phyloP scores from a whole-genome alignment of 169 alveolate genomes.

The Blepharisma undulans region DNA sequence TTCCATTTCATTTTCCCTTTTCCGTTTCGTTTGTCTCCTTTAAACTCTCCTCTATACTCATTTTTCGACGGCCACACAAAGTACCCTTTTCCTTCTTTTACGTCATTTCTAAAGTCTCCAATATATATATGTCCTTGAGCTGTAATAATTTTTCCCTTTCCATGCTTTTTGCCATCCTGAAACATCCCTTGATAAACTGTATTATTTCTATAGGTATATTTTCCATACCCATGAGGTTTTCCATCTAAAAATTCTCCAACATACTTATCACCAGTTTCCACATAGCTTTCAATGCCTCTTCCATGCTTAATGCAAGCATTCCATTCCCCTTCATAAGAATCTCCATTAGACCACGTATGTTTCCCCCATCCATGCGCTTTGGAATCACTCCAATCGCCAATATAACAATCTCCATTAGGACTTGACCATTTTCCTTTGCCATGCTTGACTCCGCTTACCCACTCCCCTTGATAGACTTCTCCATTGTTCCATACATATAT shows the following conservation, averaged over 20 bases:
- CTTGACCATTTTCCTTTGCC: conserved; percentile 39
- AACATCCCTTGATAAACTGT: conserved; percentile 25
- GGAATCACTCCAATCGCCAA: conserved; percentile 41
- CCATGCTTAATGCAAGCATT: conserved; percentile 20
- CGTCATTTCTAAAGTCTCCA: conserved; percentile 23
- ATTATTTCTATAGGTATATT: conserved; percentile 18
- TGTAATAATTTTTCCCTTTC: conserved; percentile 21
- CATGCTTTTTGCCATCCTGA: conserved; percentile 37
- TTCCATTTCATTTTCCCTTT: conserved; percentile 83
- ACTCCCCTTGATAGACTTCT: conserved; percentile 21
- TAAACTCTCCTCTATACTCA: conserved; percentile 79
- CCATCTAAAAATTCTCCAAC: conserved; percentile 32
- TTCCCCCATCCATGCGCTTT: conserved; percentile 44
- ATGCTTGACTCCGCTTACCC: conserved; percentile 20
- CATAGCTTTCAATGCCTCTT: conserved; percentile 5
- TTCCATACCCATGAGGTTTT: conserved; percentile 31
- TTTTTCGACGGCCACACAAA: conserved; percentile 32
- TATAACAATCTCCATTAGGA: conserved; percentile 19
- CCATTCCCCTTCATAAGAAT: conserved; percentile 44
- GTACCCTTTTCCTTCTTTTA: conserved; percentile 25
- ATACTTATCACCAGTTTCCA: conserved; percentile 3
- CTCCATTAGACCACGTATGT: conserved; percentile 40
- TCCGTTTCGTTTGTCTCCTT: conserved; percentile 82
- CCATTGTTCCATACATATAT: conserved; percentile 8
- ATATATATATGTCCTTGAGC: conserved; percentile 7